Conservation (phyloP, 768 basidiomycete species). For the Hydnomerulius pinastri region DNA sequence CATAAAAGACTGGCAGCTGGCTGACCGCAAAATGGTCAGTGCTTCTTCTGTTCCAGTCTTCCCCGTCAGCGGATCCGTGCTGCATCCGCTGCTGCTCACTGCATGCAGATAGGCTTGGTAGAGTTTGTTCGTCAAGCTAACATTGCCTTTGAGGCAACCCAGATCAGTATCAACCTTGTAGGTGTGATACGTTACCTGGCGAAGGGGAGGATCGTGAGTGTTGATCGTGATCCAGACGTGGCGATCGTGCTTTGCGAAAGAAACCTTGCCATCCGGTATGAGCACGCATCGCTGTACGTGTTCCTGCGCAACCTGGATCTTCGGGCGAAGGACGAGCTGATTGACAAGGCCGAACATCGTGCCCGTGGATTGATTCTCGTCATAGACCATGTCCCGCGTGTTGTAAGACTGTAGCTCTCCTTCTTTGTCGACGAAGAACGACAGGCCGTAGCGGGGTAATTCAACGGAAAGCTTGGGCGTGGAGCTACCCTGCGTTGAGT, state of each 20-base stretch:
- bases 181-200: conserved; percentile 14
- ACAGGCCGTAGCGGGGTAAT: conserved; percentile 37
- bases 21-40: conserved; percentile 35
- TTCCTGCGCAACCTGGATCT: not conserved
- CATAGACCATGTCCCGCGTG: conserved; percentile 39
- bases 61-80: conserved; percentile 43
- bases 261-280: conserved; percentile 8
- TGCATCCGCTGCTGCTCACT: conserved; percentile 34
- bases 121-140: conserved; percentile 22
- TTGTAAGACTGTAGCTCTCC: conserved; percentile 38
- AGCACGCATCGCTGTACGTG: conserved; percentile 8
- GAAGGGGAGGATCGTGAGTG: not conserved
- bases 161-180: conserved; percentile 28
- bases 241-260: not conserved
- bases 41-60: conserved; percentile 46
- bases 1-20: conserved; percentile 41
- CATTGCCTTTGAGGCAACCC: conserved; percentile 25
- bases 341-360: conserved; percentile 42
- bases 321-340: conserved; percentile 37
- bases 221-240: not conserved
- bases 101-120: conserved; percentile 44
- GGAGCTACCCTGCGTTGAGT: not conserved
- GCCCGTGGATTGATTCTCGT: conserved; percentile 37
- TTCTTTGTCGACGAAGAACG: conserved; percentile 35
- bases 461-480: conserved; percentile 15